These are phyloP conservation scores for Emericellopsis terricola DNA, from an alignment of 495 filamentous ascomycete species.

Conservation along the genomic window DNA sequence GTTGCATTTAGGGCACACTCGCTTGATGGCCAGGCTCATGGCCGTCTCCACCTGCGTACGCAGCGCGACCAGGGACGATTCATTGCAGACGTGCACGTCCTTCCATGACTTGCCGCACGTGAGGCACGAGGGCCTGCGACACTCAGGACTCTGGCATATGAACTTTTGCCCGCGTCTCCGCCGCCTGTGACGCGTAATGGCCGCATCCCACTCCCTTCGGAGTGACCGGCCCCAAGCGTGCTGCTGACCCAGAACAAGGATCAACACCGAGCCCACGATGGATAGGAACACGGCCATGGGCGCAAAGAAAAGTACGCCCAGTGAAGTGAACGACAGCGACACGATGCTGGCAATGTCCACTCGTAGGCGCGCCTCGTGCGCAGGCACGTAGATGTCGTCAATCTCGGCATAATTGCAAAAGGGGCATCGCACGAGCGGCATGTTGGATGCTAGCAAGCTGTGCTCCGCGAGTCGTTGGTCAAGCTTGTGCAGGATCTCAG, in stretches of 20 bases:
- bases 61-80: slow-evolving; percentile 65
- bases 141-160: slow-evolving; percentile 47
- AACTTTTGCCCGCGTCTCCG: slow-evolving; percentile 55
- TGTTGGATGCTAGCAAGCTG: slow-evolving; percentile 44
- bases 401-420: slow-evolving; percentile 85
- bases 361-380: slow-evolving; percentile 22
- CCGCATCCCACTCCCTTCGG: slow-evolving; percentile 24
- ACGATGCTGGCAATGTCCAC: slow-evolving; percentile 29
- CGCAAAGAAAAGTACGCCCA: slow-evolving; percentile 32
- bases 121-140: slow-evolving; percentile 57
- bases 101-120: slow-evolving; percentile 45
- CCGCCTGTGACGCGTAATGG: slow-evolving; percentile 40
- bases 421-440: slow-evolving; percentile 71
- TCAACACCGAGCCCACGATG: slow-evolving; percentile 9
- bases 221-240: slow-evolving; percentile 16
- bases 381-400: slow-evolving; percentile 55
- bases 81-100: slow-evolving; percentile 63
- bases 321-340: slow-evolving; percentile 20
- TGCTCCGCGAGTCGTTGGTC: slow-evolving; percentile 63
- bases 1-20: slow-evolving; percentile 80
- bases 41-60: slow-evolving; percentile 79
- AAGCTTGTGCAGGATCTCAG: slow-evolving; percentile 49
- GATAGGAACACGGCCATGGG: slow-evolving; percentile 25
- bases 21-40: slow-evolving; percentile 84
- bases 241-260: slow-evolving; percentile 18